These are phyloP conservation scores for Magnaporthiopsis incrustans DNA, from an alignment of 2,329 filamentous ascomycete species.

Conservation along the genomic window DNA sequence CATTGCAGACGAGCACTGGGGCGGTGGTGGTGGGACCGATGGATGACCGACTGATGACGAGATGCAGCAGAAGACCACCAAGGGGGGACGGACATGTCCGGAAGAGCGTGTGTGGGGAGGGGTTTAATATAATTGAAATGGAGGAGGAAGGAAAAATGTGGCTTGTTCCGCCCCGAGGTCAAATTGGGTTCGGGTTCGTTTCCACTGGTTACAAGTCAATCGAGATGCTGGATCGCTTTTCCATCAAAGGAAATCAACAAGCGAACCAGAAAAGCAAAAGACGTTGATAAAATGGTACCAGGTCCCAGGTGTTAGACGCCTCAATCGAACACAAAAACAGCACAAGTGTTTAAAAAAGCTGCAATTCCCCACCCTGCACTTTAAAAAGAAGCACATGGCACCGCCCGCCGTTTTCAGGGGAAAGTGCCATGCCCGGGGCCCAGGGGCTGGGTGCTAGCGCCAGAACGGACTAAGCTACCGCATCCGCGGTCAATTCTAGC, in stretches of 20 bases:
- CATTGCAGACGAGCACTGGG: neutral
- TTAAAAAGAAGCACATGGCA: conserved; percentile 1
- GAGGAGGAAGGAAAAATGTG: neutral
- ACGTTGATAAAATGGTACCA: neutral
- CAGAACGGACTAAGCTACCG: neutral
- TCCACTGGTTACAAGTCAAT: neutral
- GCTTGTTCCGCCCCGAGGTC: neutral
- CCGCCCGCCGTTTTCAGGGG: neutral
- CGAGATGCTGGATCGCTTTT: neutral
- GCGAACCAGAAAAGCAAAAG: neutral
- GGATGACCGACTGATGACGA: neutral
- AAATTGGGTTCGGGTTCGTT: neutral
- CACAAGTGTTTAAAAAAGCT: neutral
- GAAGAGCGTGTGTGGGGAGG: neutral
- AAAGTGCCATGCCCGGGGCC: neutral
- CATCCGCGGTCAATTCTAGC: neutral
- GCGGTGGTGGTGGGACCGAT: neutral
- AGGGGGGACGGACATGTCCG: neutral
- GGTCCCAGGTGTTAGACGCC: neutral
- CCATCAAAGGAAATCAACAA: neutral
- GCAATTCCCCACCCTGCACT: conserved; percentile 1
- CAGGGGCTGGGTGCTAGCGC: neutral
- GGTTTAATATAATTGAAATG: neutral
- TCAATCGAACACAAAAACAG: neutral
- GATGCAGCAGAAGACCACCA: neutral